Conservation (phyloP, 2,329 filamentous ascomycete genomes). For the Eutypella sp. region DNA sequence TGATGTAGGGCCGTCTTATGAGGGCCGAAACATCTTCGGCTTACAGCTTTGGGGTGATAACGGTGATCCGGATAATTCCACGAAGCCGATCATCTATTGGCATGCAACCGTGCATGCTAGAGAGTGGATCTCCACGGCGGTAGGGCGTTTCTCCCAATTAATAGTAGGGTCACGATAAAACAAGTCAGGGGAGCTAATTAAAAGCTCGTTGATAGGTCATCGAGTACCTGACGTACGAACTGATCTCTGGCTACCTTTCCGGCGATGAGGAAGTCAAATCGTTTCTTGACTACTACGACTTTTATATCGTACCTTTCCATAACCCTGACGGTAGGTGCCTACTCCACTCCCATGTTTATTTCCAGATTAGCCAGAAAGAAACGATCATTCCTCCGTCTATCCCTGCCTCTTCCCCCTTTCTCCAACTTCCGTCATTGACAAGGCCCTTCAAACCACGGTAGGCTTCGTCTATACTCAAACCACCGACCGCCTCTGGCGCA, state of each 20-base stretch:
- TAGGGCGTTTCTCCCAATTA: constrained; percentile 47
- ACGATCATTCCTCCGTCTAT: no score
- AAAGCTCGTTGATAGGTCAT: constrained; percentile 22
- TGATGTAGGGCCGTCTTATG: constrained; percentile 37
- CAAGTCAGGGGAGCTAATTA: not conserved
- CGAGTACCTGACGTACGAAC: constrained; percentile 43
- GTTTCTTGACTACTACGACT: constrained; percentile 55
- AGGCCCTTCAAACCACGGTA: no score
- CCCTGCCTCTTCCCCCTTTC: not conserved
- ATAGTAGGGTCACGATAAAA: not conserved
- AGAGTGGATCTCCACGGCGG: constrained; percentile 50
- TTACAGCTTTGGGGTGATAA: constrained; percentile 43
- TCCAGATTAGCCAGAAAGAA: no score
- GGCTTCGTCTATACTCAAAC: constrained; percentile 57
- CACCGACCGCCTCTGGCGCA: constrained; percentile 54
- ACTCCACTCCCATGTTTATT: not conserved
- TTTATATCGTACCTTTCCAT: constrained; percentile 59
- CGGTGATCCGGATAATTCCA: constrained; percentile 26
- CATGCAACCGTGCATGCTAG: constrained; percentile 50
- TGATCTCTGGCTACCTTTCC: constrained; percentile 37
- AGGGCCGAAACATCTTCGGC: constrained; percentile 53
- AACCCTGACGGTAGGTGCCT: constrained; percentile 52
- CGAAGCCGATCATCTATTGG: constrained; percentile 42
- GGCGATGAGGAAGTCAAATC: constrained; percentile 30
- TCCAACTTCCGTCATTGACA: not conserved